These are phyloP conservation scores for Komagataella phaffii DNA, from an alignment of 805 yeast genomes.

Conservation along the genomic window DNA sequence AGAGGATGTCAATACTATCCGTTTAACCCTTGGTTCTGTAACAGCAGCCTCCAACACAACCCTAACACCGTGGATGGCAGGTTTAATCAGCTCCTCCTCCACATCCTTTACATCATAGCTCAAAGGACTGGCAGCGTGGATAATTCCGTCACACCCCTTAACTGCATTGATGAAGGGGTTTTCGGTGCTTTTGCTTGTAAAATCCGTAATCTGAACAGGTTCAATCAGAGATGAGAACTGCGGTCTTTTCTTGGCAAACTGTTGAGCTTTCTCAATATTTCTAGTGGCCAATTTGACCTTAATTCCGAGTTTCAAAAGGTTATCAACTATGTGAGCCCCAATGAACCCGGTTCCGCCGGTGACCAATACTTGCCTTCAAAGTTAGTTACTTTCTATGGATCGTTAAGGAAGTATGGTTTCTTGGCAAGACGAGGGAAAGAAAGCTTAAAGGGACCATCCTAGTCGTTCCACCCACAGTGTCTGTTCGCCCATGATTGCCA, in stretches of 20 bases:
- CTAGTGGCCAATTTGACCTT: conserved; percentile 13
- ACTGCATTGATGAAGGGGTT: conserved; percentile 5
- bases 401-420: too few relatives aligned
- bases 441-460: too few relatives aligned
- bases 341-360: conserved; percentile 5
- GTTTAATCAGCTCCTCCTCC: conserved; percentile 8
- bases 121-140: conserved; percentile 6
- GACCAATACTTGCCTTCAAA: conserved; percentile 1
- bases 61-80: conserved; percentile 8
- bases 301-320: conserved; percentile 4
- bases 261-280: conserved; percentile 8
- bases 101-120: conserved; percentile 7
- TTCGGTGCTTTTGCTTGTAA: neutral
- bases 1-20: conserved; percentile 2
- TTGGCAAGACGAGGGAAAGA: neutral
- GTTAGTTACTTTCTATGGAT: neutral
- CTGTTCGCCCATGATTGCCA: neutral
- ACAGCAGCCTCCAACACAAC: conserved; percentile 5
- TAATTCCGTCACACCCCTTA: conserved; percentile 5
- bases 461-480: neutral
- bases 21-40: neutral
- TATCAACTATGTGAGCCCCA: conserved; percentile 4
- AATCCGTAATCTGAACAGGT: conserved; percentile 8
- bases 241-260: conserved; percentile 7
- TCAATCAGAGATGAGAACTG: conserved; percentile 7